Percentiles rank a stretch among this genome's conserved stretches.
Evolutionary conservation across 345 rosid genomes (phyloP).

Genomic region (Lumnitzera racemosa): DNA sequence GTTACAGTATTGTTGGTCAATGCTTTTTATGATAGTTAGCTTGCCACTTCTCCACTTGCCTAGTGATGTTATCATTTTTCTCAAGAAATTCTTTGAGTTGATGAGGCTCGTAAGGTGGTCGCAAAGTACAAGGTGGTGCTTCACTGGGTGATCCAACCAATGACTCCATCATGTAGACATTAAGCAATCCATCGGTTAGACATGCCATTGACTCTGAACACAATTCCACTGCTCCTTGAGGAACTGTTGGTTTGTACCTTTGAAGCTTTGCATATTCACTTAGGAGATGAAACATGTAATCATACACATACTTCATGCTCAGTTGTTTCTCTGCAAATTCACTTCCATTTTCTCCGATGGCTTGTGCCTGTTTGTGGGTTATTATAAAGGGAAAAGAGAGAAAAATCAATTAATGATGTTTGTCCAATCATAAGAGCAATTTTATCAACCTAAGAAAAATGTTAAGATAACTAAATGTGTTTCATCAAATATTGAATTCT

Average conservation of each 20-base stretch:
- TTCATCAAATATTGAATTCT: too few species aligned
- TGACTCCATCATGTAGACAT: conserved; percentile 30
- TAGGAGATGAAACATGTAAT: conserved; percentile 40
- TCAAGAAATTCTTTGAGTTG: conserved; percentile 18
- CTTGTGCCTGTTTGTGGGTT: conserved; percentile 19
- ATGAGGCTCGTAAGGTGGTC: conserved; percentile 25
- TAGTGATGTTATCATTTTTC: conserved; percentile 18
- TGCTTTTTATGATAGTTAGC: conserved; percentile 6
- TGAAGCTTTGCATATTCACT: conserved; percentile 32
- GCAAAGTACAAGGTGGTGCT: conserved; percentile 31
- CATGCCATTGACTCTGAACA: conserved; percentile 44
- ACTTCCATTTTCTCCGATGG: conserved; percentile 30
- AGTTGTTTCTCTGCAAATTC: conserved; percentile 20
- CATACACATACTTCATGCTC: conserved; percentile 38
- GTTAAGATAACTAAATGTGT: too few species aligned
- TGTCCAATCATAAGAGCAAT: too few species aligned
- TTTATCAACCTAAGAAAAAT: too few species aligned
- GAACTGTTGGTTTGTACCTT: conserved; percentile 26
- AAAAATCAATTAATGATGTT: too few species aligned
- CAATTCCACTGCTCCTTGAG: conserved; percentile 28
- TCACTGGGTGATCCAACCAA: conserved; percentile 28
- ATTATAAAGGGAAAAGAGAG: too few species aligned
- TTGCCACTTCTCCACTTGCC: conserved; percentile 26
- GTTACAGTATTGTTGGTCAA: background rate
- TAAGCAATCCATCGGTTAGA: conserved; percentile 13